Evolutionary conservation across 306 rosid species (phyloP).

Genomic region (Gillenia trifoliata): DNA sequence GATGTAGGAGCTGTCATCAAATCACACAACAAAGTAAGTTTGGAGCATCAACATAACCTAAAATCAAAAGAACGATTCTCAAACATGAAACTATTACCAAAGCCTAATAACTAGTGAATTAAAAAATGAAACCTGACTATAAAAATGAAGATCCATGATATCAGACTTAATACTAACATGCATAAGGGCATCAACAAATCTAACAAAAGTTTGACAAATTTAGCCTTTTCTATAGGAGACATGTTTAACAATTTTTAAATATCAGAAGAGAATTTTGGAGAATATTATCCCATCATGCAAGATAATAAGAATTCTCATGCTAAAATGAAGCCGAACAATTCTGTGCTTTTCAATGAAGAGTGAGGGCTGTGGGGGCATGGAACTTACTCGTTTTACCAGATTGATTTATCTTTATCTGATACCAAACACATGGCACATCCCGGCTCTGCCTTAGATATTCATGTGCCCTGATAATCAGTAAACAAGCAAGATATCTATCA

Average conservation of each 20-base stretch:
- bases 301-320: not conserved
- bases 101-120: not conserved
- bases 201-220: not conserved
- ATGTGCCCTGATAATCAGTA: slow-evolving; percentile 65
- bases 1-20: slow-evolving; percentile 59
- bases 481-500: slow-evolving; percentile 6
- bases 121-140: not conserved
- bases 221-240: too few relatives aligned
- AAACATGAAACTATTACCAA: not conserved
- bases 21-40: slow-evolving; percentile 6
- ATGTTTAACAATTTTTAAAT: not conserved
- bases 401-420: slow-evolving; percentile 66
- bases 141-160: not conserved
- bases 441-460: slow-evolving; percentile 65
- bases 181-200: not conserved
- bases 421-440: slow-evolving; percentile 64
- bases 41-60: slow-evolving; percentile 5
- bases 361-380: not conserved
- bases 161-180: not conserved
- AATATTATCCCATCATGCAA: not conserved
- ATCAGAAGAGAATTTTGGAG: not conserved
- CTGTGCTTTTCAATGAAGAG: not conserved
- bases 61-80: not conserved
- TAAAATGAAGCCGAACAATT: not conserved
- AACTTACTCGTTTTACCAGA: slow-evolving; percentile 85